phyloP scores from a whole-genome alignment of 192 early-diverging fungal species.

The Coemansia sp. region DNA sequence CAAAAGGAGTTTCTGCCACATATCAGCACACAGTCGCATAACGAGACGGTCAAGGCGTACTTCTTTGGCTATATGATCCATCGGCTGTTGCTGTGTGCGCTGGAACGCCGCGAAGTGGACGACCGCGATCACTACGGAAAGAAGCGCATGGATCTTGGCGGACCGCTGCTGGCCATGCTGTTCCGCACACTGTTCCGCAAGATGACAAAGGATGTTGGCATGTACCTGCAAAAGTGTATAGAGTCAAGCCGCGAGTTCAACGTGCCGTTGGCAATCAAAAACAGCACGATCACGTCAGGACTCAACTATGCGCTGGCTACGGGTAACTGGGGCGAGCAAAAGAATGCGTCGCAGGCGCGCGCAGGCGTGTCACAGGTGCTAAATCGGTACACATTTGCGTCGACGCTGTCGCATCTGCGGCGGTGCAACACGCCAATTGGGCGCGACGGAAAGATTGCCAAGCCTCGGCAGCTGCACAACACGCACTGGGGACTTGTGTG shows the following conservation, averaged over 20 bases:
- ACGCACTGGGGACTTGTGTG: constrained; percentile 96
- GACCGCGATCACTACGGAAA: constrained; percentile 99
- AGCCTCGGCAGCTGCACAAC: constrained; percentile 98
- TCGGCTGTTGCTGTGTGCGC: constrained; percentile 80
- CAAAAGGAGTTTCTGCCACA: constrained; percentile 98
- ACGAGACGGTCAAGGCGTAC: constrained; percentile 90
- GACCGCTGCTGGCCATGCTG: constrained; percentile 84
- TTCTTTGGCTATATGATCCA: constrained; percentile 99
- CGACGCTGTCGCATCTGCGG: constrained; percentile 96
- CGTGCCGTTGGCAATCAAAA: constrained; percentile 75
- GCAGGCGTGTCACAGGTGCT: constrained; percentile 98
- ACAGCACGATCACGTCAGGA: constrained; percentile 87
- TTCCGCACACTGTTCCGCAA: constrained; percentile 93
- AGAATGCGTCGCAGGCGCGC: constrained; percentile 85
- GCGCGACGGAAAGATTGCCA: constrained; percentile 96
- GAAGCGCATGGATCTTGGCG: constrained; percentile 97
- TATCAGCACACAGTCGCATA: constrained; percentile 82
- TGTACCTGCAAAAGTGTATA: constrained; percentile 88
- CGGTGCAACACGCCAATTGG: constrained; percentile 98
- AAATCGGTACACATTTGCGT: constrained; percentile 97
- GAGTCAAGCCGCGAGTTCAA: constrained; percentile 89
- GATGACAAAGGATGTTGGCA: constrained; percentile 84
- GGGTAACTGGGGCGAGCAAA: constrained; percentile 99
- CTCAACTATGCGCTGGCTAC: constrained; percentile 95
- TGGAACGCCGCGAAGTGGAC: constrained; percentile 87